phyloP scores from a whole-genome alignment of 352 stramenopile genomes.

The Phytophthora ramorum region DNA sequence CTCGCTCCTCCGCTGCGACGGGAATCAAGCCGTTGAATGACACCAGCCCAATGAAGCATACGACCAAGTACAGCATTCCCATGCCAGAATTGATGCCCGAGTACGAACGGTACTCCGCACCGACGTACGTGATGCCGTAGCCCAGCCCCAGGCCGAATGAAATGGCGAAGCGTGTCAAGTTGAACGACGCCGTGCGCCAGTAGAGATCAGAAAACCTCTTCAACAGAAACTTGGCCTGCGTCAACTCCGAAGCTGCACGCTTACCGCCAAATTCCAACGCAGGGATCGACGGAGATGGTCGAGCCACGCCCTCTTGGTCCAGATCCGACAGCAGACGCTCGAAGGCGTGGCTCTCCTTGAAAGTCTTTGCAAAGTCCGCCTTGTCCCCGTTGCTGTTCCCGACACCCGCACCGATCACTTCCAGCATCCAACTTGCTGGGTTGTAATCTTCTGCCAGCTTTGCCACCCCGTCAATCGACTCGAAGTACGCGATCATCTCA shows the following conservation, averaged over 20 bases:
- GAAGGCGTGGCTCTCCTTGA: constrained; percentile 38
- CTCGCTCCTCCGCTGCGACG: constrained; percentile 74
- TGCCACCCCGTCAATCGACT: constrained; percentile 39
- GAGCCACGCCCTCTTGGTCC: constrained; percentile 39
- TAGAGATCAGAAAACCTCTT: constrained; percentile 70
- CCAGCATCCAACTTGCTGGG: constrained; percentile 56
- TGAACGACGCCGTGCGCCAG: constrained; percentile 61
- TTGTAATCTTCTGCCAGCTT: constrained; percentile 78
- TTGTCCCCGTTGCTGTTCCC: constrained; percentile 31
- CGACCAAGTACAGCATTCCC: constrained; percentile 55
- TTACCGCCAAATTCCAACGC: constrained; percentile 45
- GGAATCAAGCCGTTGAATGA: constrained; percentile 71
- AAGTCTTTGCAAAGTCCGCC: constrained; percentile 47
- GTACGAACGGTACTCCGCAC: constrained; percentile 31
- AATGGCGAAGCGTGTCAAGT: constrained; percentile 50
- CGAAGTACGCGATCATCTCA: constrained; percentile 41
- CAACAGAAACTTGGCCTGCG: constrained; percentile 48
- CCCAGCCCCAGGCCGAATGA: constrained; percentile 28
- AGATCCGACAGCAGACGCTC: constrained; percentile 37
- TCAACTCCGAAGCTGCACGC: constrained; percentile 24
- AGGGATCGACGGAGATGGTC: constrained; percentile 31
- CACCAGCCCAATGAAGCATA: constrained; percentile 77
- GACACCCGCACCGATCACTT: constrained; percentile 55
- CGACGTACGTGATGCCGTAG: constrained; percentile 32
- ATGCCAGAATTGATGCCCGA: constrained; percentile 37